Evolutionary conservation across 139 green algal genomes (phyloP), one percentile per base, ranked within the genome.

Genomic region (Tetraselmis chui): DNA sequence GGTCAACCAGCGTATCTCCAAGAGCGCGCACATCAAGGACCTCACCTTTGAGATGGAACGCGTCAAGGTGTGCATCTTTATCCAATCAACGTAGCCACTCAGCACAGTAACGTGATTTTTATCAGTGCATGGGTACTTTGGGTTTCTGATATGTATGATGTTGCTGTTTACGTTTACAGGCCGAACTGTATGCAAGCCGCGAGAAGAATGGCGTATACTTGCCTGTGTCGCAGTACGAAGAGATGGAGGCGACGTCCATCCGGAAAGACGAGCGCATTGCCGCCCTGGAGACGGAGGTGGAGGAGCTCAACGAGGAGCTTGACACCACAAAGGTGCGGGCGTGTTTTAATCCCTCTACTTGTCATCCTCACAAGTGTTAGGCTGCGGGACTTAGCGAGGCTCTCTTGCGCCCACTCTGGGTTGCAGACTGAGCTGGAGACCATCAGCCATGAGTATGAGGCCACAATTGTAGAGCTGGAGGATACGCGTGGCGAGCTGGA

Each of bases 141-240:
- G 74, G 23, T 18, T 75, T 81, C 23, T 77, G 2, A 18, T 2
- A 25, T 28, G 25, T 18, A 18, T 76, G n/a, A 59, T 81, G 23
- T 29, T 81, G 77, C 23, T 81, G 77, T 81, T 80, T 80, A 26
- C 23, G 76, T 80, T 22, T 80, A 28, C 75, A 81, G 77, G 78
- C 74, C 30, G 87, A 97, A 79, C 85, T 97, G 76, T 74, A 89
- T 0, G 89, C 90, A 0, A 93, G 91, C 5, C 90, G 96, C 2
- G 95, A 99, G 91, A 98, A 98, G 90, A 97, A 97, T 79, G 94
- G 95, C 77, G 90, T 98, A 0, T 97, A 92, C 85, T 59, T 97
- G 18, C 84, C 91, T 2, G n/a, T 76, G n/a, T 91, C 94, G 30
- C 81, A 88, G 30, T 92, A 23, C 84, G 74, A 84, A 1, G 79